Percentiles rank a stretch among this genome's conserved stretches.
Evolutionary conservation across 2,329 filamentous ascomycete species (phyloP).

Genomic region (Colletotrichum costaricense): DNA sequence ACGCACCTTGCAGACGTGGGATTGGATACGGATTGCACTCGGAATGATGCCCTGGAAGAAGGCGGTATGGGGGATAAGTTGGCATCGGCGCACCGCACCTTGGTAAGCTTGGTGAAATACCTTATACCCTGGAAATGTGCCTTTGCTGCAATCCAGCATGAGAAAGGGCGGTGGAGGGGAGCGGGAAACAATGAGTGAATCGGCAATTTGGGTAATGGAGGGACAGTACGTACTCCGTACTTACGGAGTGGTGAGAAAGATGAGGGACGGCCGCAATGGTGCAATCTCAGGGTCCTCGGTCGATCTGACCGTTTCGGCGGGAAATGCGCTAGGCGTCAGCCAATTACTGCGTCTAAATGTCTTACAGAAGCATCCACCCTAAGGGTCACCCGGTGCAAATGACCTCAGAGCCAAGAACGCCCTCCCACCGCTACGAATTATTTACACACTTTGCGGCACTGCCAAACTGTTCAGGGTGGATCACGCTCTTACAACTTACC

Average conservation of each 20-base stretch:
- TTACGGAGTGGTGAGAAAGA: not conserved
- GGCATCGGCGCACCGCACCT: not conserved
- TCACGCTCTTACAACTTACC: conserved; percentile 27
- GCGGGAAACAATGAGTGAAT: too few species aligned
- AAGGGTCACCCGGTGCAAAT: conserved; percentile 29
- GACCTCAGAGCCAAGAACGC: conserved; percentile 32
- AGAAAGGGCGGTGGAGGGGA: too few species aligned
- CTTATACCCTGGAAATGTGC: too few species aligned
- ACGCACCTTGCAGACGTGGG: conserved; percentile 3
- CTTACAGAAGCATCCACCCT: conserved; percentile 18
- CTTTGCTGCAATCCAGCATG: too few species aligned
- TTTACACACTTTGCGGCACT: not conserved
- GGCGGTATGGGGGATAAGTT: not conserved
- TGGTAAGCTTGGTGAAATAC: not conserved
- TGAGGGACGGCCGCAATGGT: not conserved
- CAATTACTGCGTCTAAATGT: conserved; percentile 14
- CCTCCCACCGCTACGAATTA: conserved; percentile 23
- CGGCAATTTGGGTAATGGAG: too few species aligned
- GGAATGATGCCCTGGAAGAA: not conserved
- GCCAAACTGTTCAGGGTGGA: conserved; percentile 11
- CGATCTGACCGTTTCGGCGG: conserved; percentile 26
- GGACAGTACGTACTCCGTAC: too few species aligned
- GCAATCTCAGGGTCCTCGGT: conserved; percentile 32
- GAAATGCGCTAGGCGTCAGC: conserved; percentile 25
- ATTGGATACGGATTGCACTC: not conserved